Conservation (phyloP, 495 filamentous ascomycete genomes). For the Penicillium lagena region DNA sequence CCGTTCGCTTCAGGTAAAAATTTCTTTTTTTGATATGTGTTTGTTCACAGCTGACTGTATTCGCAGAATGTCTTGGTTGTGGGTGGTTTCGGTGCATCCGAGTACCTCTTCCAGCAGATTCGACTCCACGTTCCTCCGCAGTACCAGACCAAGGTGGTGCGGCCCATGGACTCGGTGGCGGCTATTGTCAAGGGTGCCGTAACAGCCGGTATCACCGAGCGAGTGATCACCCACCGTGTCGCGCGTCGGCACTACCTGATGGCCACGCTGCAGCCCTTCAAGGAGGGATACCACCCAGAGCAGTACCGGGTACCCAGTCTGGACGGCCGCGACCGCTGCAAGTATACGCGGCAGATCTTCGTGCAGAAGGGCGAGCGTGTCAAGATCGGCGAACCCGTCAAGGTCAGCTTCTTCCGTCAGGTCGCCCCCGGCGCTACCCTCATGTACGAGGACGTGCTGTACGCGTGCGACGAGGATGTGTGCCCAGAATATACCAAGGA, state of each 20-base stretch:
- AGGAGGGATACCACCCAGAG: conserved; percentile 96
- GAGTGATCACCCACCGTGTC: conserved; percentile 92
- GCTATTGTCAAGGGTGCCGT: conserved; percentile 78
- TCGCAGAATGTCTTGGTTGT: conserved; percentile 67
- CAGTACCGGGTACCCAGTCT: conserved; percentile 94
- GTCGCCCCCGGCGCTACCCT: conserved; percentile 95
- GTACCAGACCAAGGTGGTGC: conserved; percentile 72
- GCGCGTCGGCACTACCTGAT: conserved; percentile 98
- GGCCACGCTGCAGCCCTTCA: conserved; percentile 98
- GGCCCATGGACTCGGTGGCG: conserved; percentile 79
- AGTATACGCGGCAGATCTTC: conserved; percentile 97
- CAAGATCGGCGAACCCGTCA: conserved; percentile 98
- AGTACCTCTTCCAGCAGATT: conserved; percentile 81
- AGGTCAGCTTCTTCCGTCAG: conserved; percentile 97
- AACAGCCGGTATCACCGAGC: conserved; percentile 91
- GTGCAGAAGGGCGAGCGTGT: conserved; percentile 98
- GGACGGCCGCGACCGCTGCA: conserved; percentile 96
- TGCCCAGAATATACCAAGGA: conserved; percentile 99
- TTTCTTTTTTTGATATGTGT: too few relatives aligned
- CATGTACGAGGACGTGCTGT: conserved; percentile 99
- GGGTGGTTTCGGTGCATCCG: conserved; percentile 73
- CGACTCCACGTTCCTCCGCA: conserved; percentile 73
- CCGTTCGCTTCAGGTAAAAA: conserved; percentile 63
- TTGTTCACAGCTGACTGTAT: conserved; percentile 13
- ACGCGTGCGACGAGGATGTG: conserved; percentile 96